Conservation (phyloP, 129 eudicot genomes). For the Glebionis coronaria region DNA sequence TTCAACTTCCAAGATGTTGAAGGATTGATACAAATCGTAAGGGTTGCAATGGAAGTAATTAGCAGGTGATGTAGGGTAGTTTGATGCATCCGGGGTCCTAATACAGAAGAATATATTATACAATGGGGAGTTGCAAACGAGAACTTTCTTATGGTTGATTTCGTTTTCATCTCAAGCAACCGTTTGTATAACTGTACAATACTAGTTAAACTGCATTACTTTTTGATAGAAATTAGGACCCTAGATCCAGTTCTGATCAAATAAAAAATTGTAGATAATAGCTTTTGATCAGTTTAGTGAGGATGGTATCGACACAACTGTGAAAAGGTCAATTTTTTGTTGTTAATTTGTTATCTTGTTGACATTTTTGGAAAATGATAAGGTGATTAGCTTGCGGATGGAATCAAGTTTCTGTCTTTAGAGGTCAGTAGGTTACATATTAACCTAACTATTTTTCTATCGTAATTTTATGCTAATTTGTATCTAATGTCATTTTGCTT, state of each 20-base stretch:
- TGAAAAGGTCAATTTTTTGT: constrained; percentile 12
- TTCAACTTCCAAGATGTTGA: constrained; percentile 88
- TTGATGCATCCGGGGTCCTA: constrained; percentile 12
- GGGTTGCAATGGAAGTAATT: constrained; percentile 87
- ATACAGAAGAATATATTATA: not conserved
- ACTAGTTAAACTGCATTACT: constrained; percentile 28
- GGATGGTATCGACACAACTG: constrained; percentile 22
- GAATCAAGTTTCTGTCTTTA: constrained; percentile 25
- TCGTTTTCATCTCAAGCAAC: constrained; percentile 2
- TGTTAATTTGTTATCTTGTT: constrained; percentile 32
- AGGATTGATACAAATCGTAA: constrained; percentile 72
- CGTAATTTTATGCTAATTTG: not conserved
- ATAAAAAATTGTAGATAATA: constrained; percentile 23
- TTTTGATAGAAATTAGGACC: constrained; percentile 29
- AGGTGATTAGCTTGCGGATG: not conserved
- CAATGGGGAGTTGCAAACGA: constrained; percentile 16
- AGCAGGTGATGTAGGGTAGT: constrained; percentile 33
- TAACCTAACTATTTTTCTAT: not conserved
- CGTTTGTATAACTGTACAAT: constrained; percentile 36
- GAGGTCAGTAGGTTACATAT: constrained; percentile 30
- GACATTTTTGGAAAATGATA: constrained; percentile 18
- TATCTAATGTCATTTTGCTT: constrained; percentile 11
- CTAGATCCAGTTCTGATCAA: constrained; percentile 32
- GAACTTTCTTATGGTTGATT: constrained; percentile 8
- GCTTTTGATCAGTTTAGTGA: constrained; percentile 32